phyloP scores from a whole-genome alignment of 1,284 basidiomycete species.

The Rhodotorula glutinis region DNA sequence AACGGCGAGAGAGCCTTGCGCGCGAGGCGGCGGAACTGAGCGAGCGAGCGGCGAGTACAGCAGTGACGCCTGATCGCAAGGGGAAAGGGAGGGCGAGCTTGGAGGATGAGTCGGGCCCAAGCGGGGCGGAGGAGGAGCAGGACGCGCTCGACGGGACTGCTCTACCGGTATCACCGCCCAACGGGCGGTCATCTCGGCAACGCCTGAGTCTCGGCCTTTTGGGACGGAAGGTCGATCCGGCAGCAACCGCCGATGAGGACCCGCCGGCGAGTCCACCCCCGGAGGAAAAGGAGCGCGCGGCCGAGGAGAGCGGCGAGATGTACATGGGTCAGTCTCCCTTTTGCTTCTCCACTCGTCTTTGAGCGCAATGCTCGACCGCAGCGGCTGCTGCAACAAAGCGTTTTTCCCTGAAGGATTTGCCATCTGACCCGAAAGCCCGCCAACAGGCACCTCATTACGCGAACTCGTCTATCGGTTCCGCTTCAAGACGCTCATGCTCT shows the following conservation, averaged over 20 bases:
- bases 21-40: conserved; percentile 40
- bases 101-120: neutral
- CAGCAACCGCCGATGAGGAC: too few relatives aligned
- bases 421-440: too few relatives aligned
- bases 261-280: neutral
- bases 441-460: conserved; percentile 76
- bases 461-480: conserved; percentile 92
- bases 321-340: conserved; percentile 66
- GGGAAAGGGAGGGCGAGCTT: neutral
- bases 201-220: too few relatives aligned
- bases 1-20: conserved; percentile 54
- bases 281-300: conserved; percentile 6
- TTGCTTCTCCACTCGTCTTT: neutral
- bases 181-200: too few relatives aligned
- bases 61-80: neutral
- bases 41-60: conserved; percentile 6
- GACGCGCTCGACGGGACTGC: neutral
- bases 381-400: too few relatives aligned
- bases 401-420: too few relatives aligned
- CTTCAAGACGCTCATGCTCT: conserved; percentile 84
- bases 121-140: neutral
- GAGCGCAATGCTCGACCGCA: too few relatives aligned
- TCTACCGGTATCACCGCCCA: too few relatives aligned
- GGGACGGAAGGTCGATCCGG: too few relatives aligned
- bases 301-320: conserved; percentile 24